Evolutionary conservation across 192 early-diverging fungal genomes (phyloP).

Genomic region (Podila clonocystis): DNA sequence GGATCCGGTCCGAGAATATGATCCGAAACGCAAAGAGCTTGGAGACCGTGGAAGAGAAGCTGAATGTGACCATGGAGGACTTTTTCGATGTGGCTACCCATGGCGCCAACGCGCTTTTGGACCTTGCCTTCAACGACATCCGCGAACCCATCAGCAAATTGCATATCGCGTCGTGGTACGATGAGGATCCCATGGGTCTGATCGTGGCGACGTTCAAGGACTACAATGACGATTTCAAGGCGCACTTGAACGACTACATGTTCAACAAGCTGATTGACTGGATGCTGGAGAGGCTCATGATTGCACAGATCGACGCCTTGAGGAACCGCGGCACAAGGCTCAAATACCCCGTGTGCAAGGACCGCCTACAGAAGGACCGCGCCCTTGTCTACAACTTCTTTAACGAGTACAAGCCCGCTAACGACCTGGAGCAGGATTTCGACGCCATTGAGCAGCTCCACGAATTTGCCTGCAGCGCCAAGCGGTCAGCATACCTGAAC

Average conservation of each 20-base stretch:
- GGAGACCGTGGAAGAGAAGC: conserved; percentile 66
- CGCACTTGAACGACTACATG: conserved; percentile 89
- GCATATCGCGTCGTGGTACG: conserved; percentile 91
- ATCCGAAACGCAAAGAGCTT: conserved; percentile 63
- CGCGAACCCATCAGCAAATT: conserved; percentile 77
- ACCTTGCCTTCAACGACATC: conserved; percentile 88
- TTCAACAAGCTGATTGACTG: conserved; percentile 89
- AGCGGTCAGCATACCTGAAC: conserved; percentile 89
- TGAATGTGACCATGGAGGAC: conserved; percentile 84
- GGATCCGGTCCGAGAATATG: conserved; percentile 59
- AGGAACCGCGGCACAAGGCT: conserved; percentile 81
- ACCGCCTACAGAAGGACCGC: conserved; percentile 82
- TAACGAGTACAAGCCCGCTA: conserved; percentile 71
- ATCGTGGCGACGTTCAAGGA: conserved; percentile 96
- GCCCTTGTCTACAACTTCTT: conserved; percentile 82
- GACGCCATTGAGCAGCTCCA: conserved; percentile 87
- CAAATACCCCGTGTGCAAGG: conserved; percentile 70
- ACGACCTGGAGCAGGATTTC: conserved; percentile 81
- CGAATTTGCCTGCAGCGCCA: conserved; percentile 80
- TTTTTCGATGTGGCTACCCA: conserved; percentile 91
- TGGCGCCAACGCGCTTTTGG: conserved; percentile 78
- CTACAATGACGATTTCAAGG: conserved; percentile 89
- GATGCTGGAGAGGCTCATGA: conserved; percentile 85
- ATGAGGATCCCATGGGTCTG: conserved; percentile 84
- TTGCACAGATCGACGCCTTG: conserved; percentile 88